Conservation (phyloP, 2,329 filamentous ascomycete genomes). For the Macrophomina phaseolina region DNA sequence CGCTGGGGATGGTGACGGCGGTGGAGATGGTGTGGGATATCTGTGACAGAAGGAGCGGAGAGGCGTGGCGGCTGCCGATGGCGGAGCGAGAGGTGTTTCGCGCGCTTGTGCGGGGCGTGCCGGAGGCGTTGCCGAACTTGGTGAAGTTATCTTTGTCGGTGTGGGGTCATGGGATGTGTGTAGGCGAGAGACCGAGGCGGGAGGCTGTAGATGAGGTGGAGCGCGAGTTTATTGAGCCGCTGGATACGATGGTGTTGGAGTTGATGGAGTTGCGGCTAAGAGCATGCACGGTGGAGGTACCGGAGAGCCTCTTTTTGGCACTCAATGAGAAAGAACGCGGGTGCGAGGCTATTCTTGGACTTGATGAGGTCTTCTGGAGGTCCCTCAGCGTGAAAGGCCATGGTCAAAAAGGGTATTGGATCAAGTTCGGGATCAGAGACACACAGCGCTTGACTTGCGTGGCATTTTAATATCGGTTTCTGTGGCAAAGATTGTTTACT, state of each 20-base stretch:
- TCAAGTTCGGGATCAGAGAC: too few relatives aligned
- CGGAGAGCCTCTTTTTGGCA: not conserved
- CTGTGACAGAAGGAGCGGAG: too few relatives aligned
- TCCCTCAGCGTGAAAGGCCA: too few relatives aligned
- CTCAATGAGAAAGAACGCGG: too few relatives aligned
- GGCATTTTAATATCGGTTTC: too few relatives aligned
- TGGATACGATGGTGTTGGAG: slow-evolving; percentile 4
- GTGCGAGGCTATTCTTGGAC: too few relatives aligned
- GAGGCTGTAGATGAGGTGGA: not conserved
- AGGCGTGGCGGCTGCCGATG: too few relatives aligned
- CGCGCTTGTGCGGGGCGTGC: not conserved
- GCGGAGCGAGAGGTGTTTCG: not conserved
- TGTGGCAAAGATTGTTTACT: too few relatives aligned
- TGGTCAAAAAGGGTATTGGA: too few relatives aligned
- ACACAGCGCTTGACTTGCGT: too few relatives aligned
- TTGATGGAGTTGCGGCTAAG: not conserved
- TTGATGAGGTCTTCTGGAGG: too few relatives aligned
- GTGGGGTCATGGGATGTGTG: not conserved
- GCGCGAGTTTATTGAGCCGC: too few relatives aligned
- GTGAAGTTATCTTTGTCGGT: not conserved
- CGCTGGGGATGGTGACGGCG: not conserved
- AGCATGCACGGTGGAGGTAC: not conserved
- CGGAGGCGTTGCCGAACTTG: not conserved
- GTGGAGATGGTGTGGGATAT: not conserved
- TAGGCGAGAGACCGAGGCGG: not conserved